Base-by-base conservation (phyloP, 2,329 filamentous ascomycete species). In the Ophiocordyceps unilateralis region DNA sequence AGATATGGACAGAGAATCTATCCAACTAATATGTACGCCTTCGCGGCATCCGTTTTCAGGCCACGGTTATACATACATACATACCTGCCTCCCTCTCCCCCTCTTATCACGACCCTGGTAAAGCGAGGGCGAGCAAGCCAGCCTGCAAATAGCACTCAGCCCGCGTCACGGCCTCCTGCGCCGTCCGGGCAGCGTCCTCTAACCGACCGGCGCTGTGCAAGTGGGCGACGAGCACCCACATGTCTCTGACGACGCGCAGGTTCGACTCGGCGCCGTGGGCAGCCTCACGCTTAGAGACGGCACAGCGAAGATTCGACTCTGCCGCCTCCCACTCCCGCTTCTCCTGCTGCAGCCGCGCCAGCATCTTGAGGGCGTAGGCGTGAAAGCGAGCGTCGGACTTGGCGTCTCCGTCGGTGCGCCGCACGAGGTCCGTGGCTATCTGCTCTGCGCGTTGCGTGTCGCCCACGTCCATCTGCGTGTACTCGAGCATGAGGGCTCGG, bases 281-380 rank as follows among this genome's bases (percentile, higher is more conserved):
- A 8, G 52, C 50, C 50, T 60, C 59, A 34, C 59, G 55, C 48
- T 57, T 61, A 36, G 46, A 47, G 15, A 62, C 52, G 9, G 59
- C 58, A 23, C 49, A 48, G 43, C 51, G 51, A 22, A 61, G 46
- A 20, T 62, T 62, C 45, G 53, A 43, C 47, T 62, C 59, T 0
- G 58, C 59, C 21, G 41, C 47, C 19, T 46, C 52, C 53, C 55
- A 58, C 42, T 60, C 56, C 24, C 57, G 49, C 36, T 50, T 49
- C 11, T 53, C 55, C 45, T 62, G 54, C 30, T 58, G 53, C 22
- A 61, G 50, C 34, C 59, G 49, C 1, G 59, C 58, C 30, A 62
- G 48, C 59, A 62, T 62, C 48, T 62, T 62, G 42, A 53, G 57
- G 19, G 58, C 59, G 41, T 62, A 62, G 5, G 59, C 59, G 40